These are phyloP conservation scores for Coemansia sp. DNA, from an alignment of 192 early-diverging fungal species.

Conservation along the genomic window DNA sequence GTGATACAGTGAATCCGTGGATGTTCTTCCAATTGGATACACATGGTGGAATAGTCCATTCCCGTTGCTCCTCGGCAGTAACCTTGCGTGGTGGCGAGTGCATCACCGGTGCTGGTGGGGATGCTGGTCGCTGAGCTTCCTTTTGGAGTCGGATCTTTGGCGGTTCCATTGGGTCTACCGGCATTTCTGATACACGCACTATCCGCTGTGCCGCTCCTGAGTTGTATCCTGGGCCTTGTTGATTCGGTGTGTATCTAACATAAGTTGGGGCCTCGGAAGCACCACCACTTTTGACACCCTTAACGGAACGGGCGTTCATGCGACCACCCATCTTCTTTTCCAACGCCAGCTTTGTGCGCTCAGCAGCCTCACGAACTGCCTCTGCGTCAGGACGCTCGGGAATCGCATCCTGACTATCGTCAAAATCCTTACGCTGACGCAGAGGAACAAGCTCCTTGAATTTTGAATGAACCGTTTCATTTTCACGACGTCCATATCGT, in stretches of 20 bases:
- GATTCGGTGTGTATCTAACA: constrained; percentile 87
- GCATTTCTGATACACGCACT: constrained; percentile 91
- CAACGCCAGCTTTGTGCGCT: constrained; percentile 85
- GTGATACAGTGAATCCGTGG: constrained; percentile 97
- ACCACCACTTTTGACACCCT: not conserved
- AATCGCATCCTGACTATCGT: constrained; percentile 63
- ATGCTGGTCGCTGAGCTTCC: constrained; percentile 78
- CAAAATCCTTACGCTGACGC: constrained; percentile 64
- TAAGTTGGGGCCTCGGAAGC: constrained; percentile 71
- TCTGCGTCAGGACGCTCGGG: constrained; percentile 79
- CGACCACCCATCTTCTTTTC: constrained; percentile 84
- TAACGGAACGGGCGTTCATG: constrained; percentile 64
- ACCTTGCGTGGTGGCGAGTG: constrained; percentile 97
- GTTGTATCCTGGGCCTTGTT: constrained; percentile 64
- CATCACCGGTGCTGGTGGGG: constrained; percentile 95
- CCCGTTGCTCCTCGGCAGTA: constrained; percentile 91
- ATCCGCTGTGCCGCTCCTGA: constrained; percentile 84
- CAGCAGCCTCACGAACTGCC: constrained; percentile 73
- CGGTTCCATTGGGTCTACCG: constrained; percentile 95
- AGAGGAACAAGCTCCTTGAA: constrained; percentile 79
- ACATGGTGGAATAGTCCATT: constrained; percentile 98
- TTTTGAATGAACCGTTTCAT: constrained; percentile 77
- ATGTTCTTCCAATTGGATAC: constrained; percentile 99
- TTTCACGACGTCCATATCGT: constrained; percentile 68
- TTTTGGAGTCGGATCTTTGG: constrained; percentile 91